Conservation (phyloP, 441 rosid genomes). For the Populus hybrid region DNA sequence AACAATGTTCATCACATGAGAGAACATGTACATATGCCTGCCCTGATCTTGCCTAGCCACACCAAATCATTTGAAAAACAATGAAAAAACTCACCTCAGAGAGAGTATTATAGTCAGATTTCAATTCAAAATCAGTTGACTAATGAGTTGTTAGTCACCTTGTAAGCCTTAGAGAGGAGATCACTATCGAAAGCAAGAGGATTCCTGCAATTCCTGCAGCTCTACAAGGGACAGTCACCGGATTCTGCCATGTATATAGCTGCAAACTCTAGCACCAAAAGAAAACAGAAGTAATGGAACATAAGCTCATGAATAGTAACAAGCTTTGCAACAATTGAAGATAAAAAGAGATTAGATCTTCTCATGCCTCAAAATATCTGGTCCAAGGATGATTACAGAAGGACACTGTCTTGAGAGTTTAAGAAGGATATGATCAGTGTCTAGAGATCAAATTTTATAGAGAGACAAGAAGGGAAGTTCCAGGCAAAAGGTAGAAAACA, state of each 20-base stretch:
- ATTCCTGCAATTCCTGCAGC: conserved; percentile 52
- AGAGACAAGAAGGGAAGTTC: not conserved
- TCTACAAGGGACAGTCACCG: conserved; percentile 39
- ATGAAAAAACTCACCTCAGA: not conserved
- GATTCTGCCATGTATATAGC: conserved; percentile 32
- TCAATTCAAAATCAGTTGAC: no score
- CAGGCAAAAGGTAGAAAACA: not conserved
- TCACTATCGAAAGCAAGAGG: conserved; percentile 51
- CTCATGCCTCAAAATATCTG: not conserved
- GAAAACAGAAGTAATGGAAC: no score
- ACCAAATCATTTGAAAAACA: not conserved
- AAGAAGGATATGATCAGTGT: not conserved
- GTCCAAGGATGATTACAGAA: not conserved
- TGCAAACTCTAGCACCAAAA: not conserved
- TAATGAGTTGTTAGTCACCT: conserved; percentile 19
- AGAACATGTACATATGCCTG: conserved; percentile 48
- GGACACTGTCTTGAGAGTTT: not conserved
- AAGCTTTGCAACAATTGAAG: no score
- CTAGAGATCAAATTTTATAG: not conserved
- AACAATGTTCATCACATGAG: conserved; percentile 44
- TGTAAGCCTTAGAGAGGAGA: conserved; percentile 43
- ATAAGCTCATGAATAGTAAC: no score
- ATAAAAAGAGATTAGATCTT: not conserved
- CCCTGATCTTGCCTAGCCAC: conserved; percentile 44
- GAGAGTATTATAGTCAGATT: no score